Evolutionary conservation across 495 filamentous ascomycete species (phyloP).

Genomic region (Glarea lozoyensis): DNA sequence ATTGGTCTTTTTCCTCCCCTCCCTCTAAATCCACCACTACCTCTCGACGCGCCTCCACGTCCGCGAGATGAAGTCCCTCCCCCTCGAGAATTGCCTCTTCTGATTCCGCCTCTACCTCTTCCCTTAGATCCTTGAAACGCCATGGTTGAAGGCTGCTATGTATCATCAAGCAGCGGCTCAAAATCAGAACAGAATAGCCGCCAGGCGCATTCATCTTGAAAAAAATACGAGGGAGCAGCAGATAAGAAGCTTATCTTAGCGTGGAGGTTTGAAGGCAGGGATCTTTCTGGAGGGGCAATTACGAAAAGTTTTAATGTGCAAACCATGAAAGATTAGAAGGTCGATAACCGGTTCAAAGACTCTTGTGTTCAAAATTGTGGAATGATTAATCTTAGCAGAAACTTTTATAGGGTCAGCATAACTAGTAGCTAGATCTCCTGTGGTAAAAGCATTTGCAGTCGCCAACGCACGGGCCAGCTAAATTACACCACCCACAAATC

Average conservation of each 20-base stretch:
- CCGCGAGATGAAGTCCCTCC: too few species aligned
- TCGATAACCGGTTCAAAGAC: too few species aligned
- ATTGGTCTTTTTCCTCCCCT: conserved; percentile 27
- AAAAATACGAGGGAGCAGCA: background rate
- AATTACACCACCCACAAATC: conserved; percentile 4
- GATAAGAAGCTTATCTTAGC: conserved; percentile 21
- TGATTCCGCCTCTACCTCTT: conserved; percentile 7
- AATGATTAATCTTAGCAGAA: too few species aligned
- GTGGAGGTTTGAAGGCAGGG: too few species aligned
- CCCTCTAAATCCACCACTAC: conserved; percentile 27
- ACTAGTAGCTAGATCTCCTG: background rate
- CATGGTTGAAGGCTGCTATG: too few species aligned
- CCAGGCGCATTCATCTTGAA: background rate
- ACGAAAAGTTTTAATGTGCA: too few species aligned
- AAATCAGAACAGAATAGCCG: background rate
- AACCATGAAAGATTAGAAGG: too few species aligned
- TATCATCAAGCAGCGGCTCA: too few species aligned
- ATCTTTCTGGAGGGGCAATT: too few species aligned
- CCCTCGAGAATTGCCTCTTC: conserved; percentile 13
- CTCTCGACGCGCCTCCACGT: conserved; percentile 23
- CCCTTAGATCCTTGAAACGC: conserved; percentile 16
- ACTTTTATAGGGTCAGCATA: background rate
- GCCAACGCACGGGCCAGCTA: background rate
- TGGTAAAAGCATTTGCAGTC: background rate
- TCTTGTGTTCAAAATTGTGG: too few species aligned